phyloP scores from a whole-genome alignment of 768 basidiomycete species.

The Mycena vitilis region DNA sequence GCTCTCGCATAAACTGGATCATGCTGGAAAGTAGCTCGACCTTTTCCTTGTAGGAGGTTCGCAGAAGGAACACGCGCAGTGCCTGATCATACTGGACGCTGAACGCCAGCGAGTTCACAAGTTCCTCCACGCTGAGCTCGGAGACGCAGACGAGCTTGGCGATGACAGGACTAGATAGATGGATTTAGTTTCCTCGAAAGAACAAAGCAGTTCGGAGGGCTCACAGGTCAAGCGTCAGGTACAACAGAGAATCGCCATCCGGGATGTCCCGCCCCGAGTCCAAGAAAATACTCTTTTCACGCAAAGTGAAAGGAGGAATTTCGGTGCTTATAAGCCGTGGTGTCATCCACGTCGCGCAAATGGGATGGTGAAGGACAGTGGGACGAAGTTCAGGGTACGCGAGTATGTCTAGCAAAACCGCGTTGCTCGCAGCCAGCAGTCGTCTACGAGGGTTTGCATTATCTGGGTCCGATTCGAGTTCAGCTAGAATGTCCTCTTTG shows the following conservation, averaged over 20 bases:
- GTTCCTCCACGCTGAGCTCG: not conserved
- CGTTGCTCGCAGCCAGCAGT: constrained; percentile 26
- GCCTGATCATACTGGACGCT: constrained; percentile 27
- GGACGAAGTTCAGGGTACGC: constrained; percentile 31
- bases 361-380: constrained; percentile 24
- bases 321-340: not conserved
- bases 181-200: not conserved
- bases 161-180: constrained; percentile 6
- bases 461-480: not conserved
- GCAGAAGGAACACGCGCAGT: constrained; percentile 27
- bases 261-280: constrained; percentile 23
- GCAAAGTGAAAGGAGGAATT: constrained; percentile 22
- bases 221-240: constrained; percentile 30
- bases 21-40: constrained; percentile 19
- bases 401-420: constrained; percentile 27
- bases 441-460: not conserved
- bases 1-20: constrained; percentile 19
- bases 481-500: constrained; percentile 4
- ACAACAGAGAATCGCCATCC: constrained; percentile 22
- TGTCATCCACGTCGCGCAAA: constrained; percentile 22
- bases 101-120: constrained; percentile 22
- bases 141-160: constrained; percentile 11
- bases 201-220: not conserved
- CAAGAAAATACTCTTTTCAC: constrained; percentile 26
- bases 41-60: constrained; percentile 16